Base-by-base conservation (phyloP, 768 basidiomycete species). In the Suillus spraguei region DNA sequence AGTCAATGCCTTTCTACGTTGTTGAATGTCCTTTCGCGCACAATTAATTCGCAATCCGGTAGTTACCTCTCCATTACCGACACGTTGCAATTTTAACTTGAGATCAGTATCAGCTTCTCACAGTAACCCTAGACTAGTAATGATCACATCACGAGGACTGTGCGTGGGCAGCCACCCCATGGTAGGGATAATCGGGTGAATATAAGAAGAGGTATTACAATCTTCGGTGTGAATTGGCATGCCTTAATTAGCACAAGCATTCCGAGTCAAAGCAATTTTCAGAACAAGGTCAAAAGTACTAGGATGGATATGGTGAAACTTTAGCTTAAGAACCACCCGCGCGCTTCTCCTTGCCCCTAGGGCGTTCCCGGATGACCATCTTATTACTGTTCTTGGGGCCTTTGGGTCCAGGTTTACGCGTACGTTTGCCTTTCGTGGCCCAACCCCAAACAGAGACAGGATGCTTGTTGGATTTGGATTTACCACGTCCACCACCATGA, bases 401-500 rank as follows among this genome's bases (percentile, higher is more conserved):
- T 71, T 91, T 94, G 63, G 91, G 92, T 53, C 94, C 94, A 17
- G 95, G 92, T 73, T 94, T 91, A 71, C 97, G 89, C 61, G 97
- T 99, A 63, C 97, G 85, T 65, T 88, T 92, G 64, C 95, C 95
- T 81, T 95, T 94, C 16, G 94, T 91, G 63, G 90, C 83, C 91
- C 92, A 95, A 62, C 94, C 95, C 90, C 91, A 97, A 60, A 92
- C 86, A 13, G 93, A 95, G 33, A 92, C 88, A 3, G 96, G 94
- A 73, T 95, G 89, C 73, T 94, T 97, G 85, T 96, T 89, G 63
- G 93, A 94, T 83, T 99, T 99, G 64, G 91, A 93, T 77, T 97
- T 98, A 69, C 97, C 97, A 78, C 97, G 91, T 76, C 97, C 97
- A 81, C 97, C 96, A 77, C 96, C 96, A 74, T 97, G 95, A 65